A percentile compares a stretch with the other conserved stretches of the same genome.
phyloP scores from a whole-genome alignment of 2,329 filamentous ascomycete species.

The Ophiostoma himal-ulmi region DNA sequence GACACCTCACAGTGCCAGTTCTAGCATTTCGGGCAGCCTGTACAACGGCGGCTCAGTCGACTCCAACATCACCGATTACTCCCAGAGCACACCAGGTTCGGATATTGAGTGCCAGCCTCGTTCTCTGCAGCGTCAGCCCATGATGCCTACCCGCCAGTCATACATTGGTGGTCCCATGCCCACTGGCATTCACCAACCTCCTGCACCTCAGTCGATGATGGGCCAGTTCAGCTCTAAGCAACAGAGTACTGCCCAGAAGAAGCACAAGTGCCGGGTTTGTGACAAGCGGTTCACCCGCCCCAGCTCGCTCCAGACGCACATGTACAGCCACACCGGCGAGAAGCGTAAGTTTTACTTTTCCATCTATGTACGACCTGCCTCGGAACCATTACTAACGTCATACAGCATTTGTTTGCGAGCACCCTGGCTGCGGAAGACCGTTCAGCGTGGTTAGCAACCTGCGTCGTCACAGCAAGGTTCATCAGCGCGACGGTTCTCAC shows the following conservation, averaged over 20 bases:
- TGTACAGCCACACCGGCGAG: constrained; percentile 97
- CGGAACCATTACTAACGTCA: not conserved
- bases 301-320: constrained; percentile 90
- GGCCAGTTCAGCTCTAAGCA: constrained; percentile 96
- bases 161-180: constrained; percentile 55
- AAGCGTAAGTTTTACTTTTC: constrained; percentile 69
- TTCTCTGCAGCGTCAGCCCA: constrained; percentile 8
- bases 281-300: constrained; percentile 95
- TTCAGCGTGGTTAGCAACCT: constrained; percentile 98
- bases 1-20: constrained; percentile 74
- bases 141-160: constrained; percentile 9
- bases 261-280: constrained; percentile 98
- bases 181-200: constrained; percentile 51
- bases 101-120: constrained; percentile 59
- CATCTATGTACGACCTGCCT: not conserved
- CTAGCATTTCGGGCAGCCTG: constrained; percentile 78
- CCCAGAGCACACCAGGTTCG: constrained; percentile 63
- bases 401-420: constrained; percentile 84
- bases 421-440: constrained; percentile 88
- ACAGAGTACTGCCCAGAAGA: constrained; percentile 93
- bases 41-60: constrained; percentile 58
- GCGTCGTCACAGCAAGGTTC: constrained; percentile 89
- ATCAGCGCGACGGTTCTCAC: constrained; percentile 47
- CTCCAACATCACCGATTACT: constrained; percentile 34
- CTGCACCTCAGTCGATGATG: constrained; percentile 96